These are phyloP conservation scores for Fusarium globosum DNA, from an alignment of 2,329 filamentous ascomycete species.

Conservation along the genomic window DNA sequence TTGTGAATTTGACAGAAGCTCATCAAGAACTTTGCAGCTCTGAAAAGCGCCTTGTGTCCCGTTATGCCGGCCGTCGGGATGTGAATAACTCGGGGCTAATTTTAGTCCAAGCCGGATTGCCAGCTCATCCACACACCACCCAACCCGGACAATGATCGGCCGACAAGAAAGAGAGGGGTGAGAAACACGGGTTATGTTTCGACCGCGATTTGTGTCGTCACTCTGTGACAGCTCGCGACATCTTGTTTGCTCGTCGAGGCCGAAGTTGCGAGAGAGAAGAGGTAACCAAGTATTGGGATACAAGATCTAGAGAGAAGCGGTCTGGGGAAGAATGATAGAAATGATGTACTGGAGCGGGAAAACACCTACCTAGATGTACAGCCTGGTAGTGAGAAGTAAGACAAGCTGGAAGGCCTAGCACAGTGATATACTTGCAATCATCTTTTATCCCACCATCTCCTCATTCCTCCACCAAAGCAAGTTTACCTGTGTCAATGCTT, in stretches of 20 bases:
- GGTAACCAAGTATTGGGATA: background rate
- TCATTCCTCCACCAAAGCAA: background rate
- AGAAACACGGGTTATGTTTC: slow-evolving; percentile 32
- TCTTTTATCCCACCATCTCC: slow-evolving; percentile 23
- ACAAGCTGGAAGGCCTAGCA: slow-evolving; percentile 1
- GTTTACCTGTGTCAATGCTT: background rate
- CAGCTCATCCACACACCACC: slow-evolving; percentile 45
- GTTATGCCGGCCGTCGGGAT: slow-evolving; percentile 23
- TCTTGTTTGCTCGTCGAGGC: background rate
- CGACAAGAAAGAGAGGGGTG: slow-evolving; percentile 39
- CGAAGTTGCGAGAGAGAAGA: background rate
- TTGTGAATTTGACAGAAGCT: slow-evolving; percentile 15
- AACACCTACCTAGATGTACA: background rate
- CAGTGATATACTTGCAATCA: background rate
- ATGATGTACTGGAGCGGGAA: background rate
- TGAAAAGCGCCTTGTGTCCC: slow-evolving; percentile 23
- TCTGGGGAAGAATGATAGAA: slow-evolving; percentile 2
- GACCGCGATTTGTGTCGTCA: slow-evolving; percentile 34
- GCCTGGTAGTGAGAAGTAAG: background rate
- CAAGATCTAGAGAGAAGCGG: slow-evolving; percentile 10
- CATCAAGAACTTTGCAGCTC: slow-evolving; percentile 11
- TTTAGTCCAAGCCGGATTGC: slow-evolving; percentile 43
- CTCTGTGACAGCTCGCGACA: slow-evolving; percentile 13
- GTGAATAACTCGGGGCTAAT: slow-evolving; percentile 40
- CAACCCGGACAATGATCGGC: slow-evolving; percentile 39